These are phyloP conservation scores for Podospora tetraspora DNA, from an alignment of 495 filamentous ascomycete species.

Conservation along the genomic window DNA sequence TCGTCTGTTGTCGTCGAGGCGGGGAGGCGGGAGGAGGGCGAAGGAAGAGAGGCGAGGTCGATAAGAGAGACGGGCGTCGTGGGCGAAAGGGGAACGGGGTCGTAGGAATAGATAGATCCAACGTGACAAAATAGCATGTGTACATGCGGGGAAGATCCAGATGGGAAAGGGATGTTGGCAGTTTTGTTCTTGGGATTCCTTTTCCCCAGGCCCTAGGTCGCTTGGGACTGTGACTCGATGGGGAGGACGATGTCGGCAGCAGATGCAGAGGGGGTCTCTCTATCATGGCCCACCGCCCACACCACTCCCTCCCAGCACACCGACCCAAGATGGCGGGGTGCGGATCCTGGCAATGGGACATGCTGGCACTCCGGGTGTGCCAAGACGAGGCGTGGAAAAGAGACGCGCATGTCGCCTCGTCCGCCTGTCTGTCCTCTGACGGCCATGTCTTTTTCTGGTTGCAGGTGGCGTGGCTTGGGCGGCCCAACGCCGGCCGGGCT, in stretches of 20 bases:
- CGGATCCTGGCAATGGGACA: background rate
- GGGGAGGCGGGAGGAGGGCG: background rate
- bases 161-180: conserved; percentile 11
- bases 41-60: conserved; percentile 10
- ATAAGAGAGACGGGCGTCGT: conserved; percentile 5
- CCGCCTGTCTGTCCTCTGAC: conserved; percentile 2
- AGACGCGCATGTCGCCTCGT: background rate
- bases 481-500: conserved; percentile 19
- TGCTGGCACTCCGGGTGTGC: background rate
- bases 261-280: conserved; percentile 13
- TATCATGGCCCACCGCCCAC: conserved; percentile 5
- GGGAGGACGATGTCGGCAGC: conserved; percentile 9
- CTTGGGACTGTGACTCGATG: conserved; percentile 1
- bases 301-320: background rate
- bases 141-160: conserved; percentile 11
- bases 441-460: background rate
- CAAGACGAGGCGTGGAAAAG: conserved; percentile 4
- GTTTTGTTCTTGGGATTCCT: conserved; percentile 9
- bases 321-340: conserved; percentile 7
- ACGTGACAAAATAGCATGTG: conserved; percentile 11
- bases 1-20: background rate
- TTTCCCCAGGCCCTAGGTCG: background rate
- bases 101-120: conserved; percentile 9
- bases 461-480: conserved; percentile 10
- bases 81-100: conserved; percentile 12